Evolutionary conservation across 2,329 filamentous ascomycete genomes (phyloP).

Genomic region (Daldinia sp.): DNA sequence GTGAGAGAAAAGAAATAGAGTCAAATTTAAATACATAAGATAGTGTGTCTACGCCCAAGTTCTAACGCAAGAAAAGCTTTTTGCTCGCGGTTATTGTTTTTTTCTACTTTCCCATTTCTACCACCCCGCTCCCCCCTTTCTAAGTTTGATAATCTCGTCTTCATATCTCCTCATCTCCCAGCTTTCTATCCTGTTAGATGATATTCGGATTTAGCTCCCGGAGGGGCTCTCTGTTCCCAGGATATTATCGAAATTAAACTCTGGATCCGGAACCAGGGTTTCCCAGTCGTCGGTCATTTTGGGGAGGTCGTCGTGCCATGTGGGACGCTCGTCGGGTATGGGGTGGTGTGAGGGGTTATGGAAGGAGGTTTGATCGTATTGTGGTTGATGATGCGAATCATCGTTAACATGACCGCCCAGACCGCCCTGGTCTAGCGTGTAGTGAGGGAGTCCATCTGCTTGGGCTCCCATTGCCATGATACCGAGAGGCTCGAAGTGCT

Average conservation of each 20-base stretch:
- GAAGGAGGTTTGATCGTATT: slow-evolving; percentile 27
- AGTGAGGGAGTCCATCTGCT: slow-evolving; percentile 27
- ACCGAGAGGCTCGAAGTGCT: slow-evolving; percentile 36
- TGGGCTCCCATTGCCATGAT: slow-evolving; percentile 37
- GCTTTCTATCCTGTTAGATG: background rate
- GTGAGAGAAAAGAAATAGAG: slow-evolving; percentile 18
- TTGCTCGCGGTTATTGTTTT: background rate
- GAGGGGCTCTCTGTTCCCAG: slow-evolving; percentile 40
- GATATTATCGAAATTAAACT: slow-evolving; percentile 40
- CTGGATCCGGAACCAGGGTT: slow-evolving; percentile 26
- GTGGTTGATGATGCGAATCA: background rate
- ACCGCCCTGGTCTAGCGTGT: slow-evolving; percentile 30
- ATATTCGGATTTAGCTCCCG: slow-evolving; percentile 20
- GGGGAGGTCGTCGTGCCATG: slow-evolving; percentile 36
- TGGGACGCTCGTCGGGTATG: slow-evolving; percentile 1
- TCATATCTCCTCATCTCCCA: background rate
- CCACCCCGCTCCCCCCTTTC: too few species aligned
- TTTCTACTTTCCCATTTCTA: background rate
- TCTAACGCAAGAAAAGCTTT: background rate
- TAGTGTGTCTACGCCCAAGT: slow-evolving; percentile 9
- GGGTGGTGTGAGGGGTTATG: slow-evolving; percentile 5
- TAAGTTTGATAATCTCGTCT: background rate
- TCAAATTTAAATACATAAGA: slow-evolving; percentile 31
- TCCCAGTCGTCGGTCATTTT: slow-evolving; percentile 39
- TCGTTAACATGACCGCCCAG: slow-evolving; percentile 7